Percentiles rank a stretch among this genome's conserved stretches.
Evolutionary conservation across 495 filamentous ascomycete species (phyloP).

Genomic region (Trichoderma virens): DNA sequence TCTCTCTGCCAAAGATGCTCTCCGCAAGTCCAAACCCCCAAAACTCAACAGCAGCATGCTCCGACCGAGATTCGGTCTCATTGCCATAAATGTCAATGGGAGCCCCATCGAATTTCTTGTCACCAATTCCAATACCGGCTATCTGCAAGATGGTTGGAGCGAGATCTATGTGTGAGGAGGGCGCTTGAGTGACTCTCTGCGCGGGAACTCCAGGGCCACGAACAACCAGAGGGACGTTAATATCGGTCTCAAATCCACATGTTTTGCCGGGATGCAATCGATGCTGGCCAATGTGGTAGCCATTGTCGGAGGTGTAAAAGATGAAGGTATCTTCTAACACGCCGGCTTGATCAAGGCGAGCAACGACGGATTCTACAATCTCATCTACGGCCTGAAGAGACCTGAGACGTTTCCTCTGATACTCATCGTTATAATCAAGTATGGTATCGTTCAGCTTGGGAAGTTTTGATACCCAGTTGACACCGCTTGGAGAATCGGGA

Average conservation of each 20-base stretch:
- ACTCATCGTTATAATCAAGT: slow-evolving; percentile 60
- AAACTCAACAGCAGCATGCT: slow-evolving; percentile 60
- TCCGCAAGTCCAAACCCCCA: slow-evolving; percentile 42
- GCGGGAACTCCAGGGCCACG: slow-evolving; percentile 50
- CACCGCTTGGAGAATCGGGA: slow-evolving; percentile 46
- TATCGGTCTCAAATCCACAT: slow-evolving; percentile 66
- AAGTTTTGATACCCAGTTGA: slow-evolving; percentile 53
- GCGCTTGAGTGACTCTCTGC: slow-evolving; percentile 38
- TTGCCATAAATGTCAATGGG: slow-evolving; percentile 21
- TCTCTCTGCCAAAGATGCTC: slow-evolving; percentile 8
- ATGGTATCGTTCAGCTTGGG: slow-evolving; percentile 44
- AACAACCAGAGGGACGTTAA: slow-evolving; percentile 60
- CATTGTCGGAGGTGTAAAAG: slow-evolving; percentile 67
- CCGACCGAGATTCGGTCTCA: slow-evolving; percentile 32
- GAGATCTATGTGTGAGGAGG: slow-evolving; percentile 63
- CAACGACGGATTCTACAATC: slow-evolving; percentile 51
- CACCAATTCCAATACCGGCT: slow-evolving; percentile 28
- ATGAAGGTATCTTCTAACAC: slow-evolving; percentile 63
- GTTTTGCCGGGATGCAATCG: slow-evolving; percentile 64
- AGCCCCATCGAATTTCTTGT: slow-evolving; percentile 2
- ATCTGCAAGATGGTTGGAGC: slow-evolving; percentile 57
- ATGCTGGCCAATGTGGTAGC: slow-evolving; percentile 70
- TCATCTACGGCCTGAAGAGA: slow-evolving; percentile 64
- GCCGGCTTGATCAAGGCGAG: slow-evolving; percentile 40
- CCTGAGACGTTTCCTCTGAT: slow-evolving; percentile 56